Evolutionary conservation across 2,329 filamentous ascomycete species (phyloP).

Genomic region (Arachnomyces sp.): DNA sequence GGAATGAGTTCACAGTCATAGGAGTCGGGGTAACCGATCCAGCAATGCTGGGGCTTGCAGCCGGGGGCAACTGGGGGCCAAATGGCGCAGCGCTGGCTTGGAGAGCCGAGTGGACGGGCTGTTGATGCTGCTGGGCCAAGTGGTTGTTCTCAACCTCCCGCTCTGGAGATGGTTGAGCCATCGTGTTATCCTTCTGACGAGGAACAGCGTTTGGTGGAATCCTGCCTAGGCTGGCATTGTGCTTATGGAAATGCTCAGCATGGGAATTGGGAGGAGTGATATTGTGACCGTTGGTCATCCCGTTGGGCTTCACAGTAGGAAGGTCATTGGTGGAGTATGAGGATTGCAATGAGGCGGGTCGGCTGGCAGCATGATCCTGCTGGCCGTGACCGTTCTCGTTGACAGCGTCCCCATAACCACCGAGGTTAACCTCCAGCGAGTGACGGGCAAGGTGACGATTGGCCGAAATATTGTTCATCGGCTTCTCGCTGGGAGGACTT

Average conservation of each 20-base stretch:
- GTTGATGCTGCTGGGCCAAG: conserved; percentile 57
- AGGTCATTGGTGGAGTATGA: conserved; percentile 89
- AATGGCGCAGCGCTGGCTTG: conserved; percentile 77
- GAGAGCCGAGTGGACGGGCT: conserved; percentile 61
- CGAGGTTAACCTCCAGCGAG: conserved; percentile 38
- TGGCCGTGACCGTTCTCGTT: conserved; percentile 18
- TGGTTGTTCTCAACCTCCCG: conserved; percentile 47
- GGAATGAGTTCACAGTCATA: conserved; percentile 27
- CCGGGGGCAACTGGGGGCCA: conserved; percentile 52
- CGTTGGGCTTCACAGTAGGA: conserved; percentile 69
- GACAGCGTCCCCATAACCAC: conserved; percentile 19
- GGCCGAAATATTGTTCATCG: conserved; percentile 17
- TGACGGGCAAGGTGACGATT: conserved; percentile 36
- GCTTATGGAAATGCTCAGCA: conserved; percentile 57
- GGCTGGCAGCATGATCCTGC: conserved; percentile 30
- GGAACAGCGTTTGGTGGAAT: conserved; percentile 62
- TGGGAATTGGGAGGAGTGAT: conserved; percentile 50
- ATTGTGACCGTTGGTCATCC: conserved; percentile 35
- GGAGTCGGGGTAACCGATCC: conserved; percentile 23
- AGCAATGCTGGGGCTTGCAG: conserved; percentile 20
- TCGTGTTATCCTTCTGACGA: conserved; percentile 45
- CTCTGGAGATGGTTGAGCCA: conserved; percentile 25
- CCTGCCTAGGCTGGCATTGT: conserved; percentile 74
- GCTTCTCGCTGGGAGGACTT: conserved; percentile 23
- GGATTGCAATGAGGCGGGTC: conserved; percentile 54